These are phyloP conservation scores for Talaromyces sp. DNA, from an alignment of 2,329 filamentous ascomycete species.

Conservation along the genomic window DNA sequence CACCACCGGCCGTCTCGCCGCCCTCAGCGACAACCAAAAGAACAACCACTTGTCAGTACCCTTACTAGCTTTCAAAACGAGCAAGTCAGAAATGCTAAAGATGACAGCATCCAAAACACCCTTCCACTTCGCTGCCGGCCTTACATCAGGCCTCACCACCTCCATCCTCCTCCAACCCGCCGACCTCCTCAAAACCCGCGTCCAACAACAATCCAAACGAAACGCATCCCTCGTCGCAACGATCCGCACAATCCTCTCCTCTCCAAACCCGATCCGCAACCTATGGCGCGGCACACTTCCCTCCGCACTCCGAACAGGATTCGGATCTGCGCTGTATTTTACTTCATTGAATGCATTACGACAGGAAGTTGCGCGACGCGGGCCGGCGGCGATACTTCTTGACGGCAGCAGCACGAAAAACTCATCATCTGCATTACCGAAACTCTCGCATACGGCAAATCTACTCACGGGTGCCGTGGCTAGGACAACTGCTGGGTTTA, in stretches of 20 bases:
- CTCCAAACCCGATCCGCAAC: constrained; percentile 63
- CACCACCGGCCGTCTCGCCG: constrained; percentile 7
- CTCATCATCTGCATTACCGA: constrained; percentile 70
- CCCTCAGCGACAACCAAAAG: constrained; percentile 4
- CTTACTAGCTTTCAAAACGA: too few relatives aligned
- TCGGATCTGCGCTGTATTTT: constrained; percentile 93
- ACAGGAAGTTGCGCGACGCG: constrained; percentile 55
- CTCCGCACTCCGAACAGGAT: constrained; percentile 86
- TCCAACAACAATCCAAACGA: constrained; percentile 81
- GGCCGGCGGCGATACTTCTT: constrained; percentile 39
- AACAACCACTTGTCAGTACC: constrained; percentile 11
- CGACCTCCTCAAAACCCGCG: constrained; percentile 92
- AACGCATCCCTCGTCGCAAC: constrained; percentile 65
- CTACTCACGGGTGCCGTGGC: constrained; percentile 79
- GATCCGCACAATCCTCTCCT: constrained; percentile 65
- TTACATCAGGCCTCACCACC: constrained; percentile 81
- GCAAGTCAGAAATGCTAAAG: background rate
- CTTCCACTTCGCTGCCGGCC: constrained; percentile 85
- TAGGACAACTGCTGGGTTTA: constrained; percentile 78
- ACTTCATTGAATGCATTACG: constrained; percentile 79
- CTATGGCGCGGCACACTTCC: constrained; percentile 93
- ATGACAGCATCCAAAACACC: constrained; percentile 43
- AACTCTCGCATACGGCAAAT: constrained; percentile 79
- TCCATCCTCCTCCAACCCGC: constrained; percentile 90
- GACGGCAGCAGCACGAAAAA: constrained; percentile 18